Evolutionary conservation across 192 early-diverging fungal species (phyloP), one percentile per base, ranked within the genome.

Genomic region (Allomyces javanicus): DNA sequence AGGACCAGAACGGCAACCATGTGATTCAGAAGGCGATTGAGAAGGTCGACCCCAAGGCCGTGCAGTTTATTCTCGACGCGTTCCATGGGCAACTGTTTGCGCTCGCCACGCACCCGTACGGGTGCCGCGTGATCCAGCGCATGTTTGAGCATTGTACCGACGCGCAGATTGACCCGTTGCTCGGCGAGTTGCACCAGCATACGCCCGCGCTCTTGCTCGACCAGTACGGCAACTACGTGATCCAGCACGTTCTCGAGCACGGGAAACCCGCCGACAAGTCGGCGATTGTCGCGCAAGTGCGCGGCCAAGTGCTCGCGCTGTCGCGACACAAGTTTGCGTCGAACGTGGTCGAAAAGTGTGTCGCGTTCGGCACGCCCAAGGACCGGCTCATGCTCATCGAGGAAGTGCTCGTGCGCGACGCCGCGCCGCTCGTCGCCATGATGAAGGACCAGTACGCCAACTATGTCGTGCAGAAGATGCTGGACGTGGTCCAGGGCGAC

Each of bases 361-460:
- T 99, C 27, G 89, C 90, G 61, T 91, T 87, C 72, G 93, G 94
- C 58, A 89, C 83, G 70, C 84, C 87, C 63, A 74, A 73, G 44
- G 94, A 99, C 74, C 87, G 94, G 25, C 85, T 89, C 71, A 68
- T 79, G 43, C 74, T 99, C 58, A 96, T 99, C 65, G 94, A 94
- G 66, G 96, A 99, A 75, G 92, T 97, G 17, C 83, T 90, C 25
- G 79, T 81, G 24, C 83, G 87, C 63, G 83, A 87, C 67, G 81
- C 90, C 9, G 85, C 82, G 12, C 84, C 89, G 14, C 75, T 98
- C 70, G 82, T 92, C 63, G 76, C 83, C n/a, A 96, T 98, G 93
- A 98, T 98, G 95, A 96, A 96, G 79, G 95, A 98, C 78, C 95
- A 99, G 76, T 99, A 93, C 71, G 96, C 96, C 62, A 99, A 99